These are phyloP conservation scores for Rubia peregrina DNA, from an alignment of 305 asterid genomes.

Conservation along the genomic window DNA sequence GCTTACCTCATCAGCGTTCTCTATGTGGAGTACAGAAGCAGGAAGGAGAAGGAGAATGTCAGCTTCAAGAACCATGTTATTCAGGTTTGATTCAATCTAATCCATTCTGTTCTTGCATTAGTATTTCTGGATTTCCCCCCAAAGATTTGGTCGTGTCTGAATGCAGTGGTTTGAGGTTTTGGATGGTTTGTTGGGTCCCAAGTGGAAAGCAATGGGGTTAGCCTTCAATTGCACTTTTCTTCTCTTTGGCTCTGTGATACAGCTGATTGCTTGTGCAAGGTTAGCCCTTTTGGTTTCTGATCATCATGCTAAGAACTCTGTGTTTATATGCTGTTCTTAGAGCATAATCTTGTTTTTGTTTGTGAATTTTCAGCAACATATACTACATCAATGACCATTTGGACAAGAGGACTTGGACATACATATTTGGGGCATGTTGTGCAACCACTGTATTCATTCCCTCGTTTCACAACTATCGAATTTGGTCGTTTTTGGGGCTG, in stretches of 20 bases:
- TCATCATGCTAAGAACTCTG: neutral
- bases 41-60: slow-evolving; percentile 51
- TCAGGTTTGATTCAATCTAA: slow-evolving; percentile 29
- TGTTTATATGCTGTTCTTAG: neutral
- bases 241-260: slow-evolving; percentile 49
- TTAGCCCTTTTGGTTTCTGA: slow-evolving; percentile 8
- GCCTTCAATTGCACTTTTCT: slow-evolving; percentile 55
- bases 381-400: slow-evolving; percentile 47
- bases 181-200: slow-evolving; percentile 56
- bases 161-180: slow-evolving; percentile 57
- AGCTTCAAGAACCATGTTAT: slow-evolving; percentile 62
- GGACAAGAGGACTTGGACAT: slow-evolving; percentile 48
- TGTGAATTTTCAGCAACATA: slow-evolving; percentile 33
- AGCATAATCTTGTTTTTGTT: neutral
- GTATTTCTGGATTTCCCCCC: neutral
- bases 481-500: slow-evolving; percentile 56
- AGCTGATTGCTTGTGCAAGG: slow-evolving; percentile 65
- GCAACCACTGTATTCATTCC: slow-evolving; percentile 53
- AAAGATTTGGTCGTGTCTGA: neutral
- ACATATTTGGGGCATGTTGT: slow-evolving; percentile 58
- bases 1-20: slow-evolving; percentile 58
- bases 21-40: slow-evolving; percentile 51
- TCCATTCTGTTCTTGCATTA: neutral
- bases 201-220: slow-evolving; percentile 53
- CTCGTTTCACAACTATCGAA: slow-evolving; percentile 52